These are phyloP conservation scores for Xanthoconium purpureum DNA, from an alignment of 768 basidiomycete genomes.

Conservation along the genomic window DNA sequence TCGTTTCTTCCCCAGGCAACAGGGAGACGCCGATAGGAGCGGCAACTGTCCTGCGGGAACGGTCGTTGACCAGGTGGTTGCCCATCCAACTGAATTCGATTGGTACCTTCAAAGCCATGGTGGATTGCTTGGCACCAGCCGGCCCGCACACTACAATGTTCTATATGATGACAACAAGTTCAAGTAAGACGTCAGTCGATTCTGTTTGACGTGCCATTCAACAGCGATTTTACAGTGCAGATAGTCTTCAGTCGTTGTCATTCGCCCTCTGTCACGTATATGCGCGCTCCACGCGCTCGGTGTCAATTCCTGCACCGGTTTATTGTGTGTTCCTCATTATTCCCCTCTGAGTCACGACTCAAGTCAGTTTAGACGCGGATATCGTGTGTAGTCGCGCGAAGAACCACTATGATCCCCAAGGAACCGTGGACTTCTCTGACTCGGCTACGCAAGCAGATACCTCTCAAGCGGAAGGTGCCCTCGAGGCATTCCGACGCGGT, in stretches of 20 bases:
- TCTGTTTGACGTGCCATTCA: neutral
- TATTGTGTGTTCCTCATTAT: slow-evolving; percentile 52
- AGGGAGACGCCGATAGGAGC: slow-evolving; percentile 53
- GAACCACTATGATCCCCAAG: slow-evolving; percentile 72
- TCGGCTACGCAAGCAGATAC: slow-evolving; percentile 48
- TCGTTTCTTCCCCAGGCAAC: slow-evolving; percentile 50
- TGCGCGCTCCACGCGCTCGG: slow-evolving; percentile 74
- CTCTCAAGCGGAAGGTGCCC: slow-evolving; percentile 37
- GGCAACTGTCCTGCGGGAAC: slow-evolving; percentile 78
- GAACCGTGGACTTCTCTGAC: slow-evolving; percentile 57
- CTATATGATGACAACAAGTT: slow-evolving; percentile 55
- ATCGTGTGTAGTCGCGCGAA: slow-evolving; percentile 75
- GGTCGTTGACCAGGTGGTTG: slow-evolving; percentile 68
- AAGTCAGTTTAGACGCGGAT: slow-evolving; percentile 56
- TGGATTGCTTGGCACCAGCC: slow-evolving; percentile 73
- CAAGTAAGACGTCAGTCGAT: slow-evolving; percentile 35
- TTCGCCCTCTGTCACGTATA: slow-evolving; percentile 82
- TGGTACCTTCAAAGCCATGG: slow-evolving; percentile 78
- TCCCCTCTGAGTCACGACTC: neutral
- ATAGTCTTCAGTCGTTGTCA: slow-evolving; percentile 65
- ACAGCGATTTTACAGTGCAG: slow-evolving; percentile 41
- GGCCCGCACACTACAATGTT: slow-evolving; percentile 56
- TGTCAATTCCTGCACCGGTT: slow-evolving; percentile 79
- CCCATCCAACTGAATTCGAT: slow-evolving; percentile 71
- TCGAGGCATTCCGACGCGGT: slow-evolving; percentile 47